A percentile compares a stretch with the other conserved stretches of the same genome.
These are phyloP conservation scores for Solidago caesia DNA, from an alignment of 129 eudicot species.

Conservation along the genomic window DNA sequence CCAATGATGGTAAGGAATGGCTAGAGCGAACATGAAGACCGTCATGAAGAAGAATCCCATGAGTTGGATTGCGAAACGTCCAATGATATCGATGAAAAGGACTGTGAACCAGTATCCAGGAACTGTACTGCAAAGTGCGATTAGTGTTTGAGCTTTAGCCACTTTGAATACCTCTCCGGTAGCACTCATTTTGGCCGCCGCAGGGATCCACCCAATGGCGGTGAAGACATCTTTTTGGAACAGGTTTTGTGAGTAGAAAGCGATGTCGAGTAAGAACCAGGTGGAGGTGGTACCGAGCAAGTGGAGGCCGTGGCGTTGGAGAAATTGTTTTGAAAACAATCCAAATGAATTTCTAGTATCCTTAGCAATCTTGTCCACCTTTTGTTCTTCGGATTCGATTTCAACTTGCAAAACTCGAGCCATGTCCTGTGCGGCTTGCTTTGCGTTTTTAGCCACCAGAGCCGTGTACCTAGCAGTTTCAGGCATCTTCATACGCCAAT, in stretches of 20 bases:
- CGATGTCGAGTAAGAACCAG: conserved; percentile 54
- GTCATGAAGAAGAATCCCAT: conserved; percentile 53
- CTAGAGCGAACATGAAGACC: conserved; percentile 48
- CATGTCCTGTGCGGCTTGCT: conserved; percentile 57
- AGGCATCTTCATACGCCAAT: conserved; percentile 59
- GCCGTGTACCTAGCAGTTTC: conserved; percentile 66
- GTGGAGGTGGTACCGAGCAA: conserved; percentile 46
- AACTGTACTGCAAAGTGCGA: conserved; percentile 42
- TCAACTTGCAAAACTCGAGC: conserved; percentile 45
- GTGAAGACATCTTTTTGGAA: conserved; percentile 52
- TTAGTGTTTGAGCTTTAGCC: conserved; percentile 40
- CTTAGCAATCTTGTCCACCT: conserved; percentile 12
- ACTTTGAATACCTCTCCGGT: conserved; percentile 37
- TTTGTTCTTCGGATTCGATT: conserved; percentile 35
- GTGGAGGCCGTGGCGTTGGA: conserved; percentile 44
- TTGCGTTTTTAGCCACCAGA: conserved; percentile 45
- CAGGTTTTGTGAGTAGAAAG: conserved; percentile 48
- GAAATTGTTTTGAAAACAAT: conserved; percentile 36
- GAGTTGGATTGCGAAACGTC: conserved; percentile 38
- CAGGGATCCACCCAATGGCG: conserved; percentile 48
- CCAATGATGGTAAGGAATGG: conserved; percentile 46
- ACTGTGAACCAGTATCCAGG: conserved; percentile 52
- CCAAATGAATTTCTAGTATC: conserved; percentile 35
- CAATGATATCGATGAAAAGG: conserved; percentile 27
- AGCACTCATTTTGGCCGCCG: conserved; percentile 35